A percentile compares a stretch with the other conserved stretches of the same genome.
Evolutionary conservation across 495 filamentous ascomycete genomes (phyloP).

Genomic region (Penicillium maclennaniae): DNA sequence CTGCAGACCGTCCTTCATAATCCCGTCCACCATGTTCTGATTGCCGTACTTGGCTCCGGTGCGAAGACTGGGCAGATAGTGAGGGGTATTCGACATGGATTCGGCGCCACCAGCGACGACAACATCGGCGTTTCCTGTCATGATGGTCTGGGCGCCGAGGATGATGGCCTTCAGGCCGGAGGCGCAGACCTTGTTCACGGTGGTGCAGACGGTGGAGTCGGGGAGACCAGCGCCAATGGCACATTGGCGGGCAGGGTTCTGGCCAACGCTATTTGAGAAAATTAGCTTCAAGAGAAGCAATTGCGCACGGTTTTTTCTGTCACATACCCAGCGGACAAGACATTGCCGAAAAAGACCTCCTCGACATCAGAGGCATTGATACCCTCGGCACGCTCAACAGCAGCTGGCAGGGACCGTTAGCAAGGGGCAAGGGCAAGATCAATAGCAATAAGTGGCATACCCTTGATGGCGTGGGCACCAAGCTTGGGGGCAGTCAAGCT

Average conservation of each 20-base stretch:
- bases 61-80: constrained; percentile 84
- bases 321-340: constrained; percentile 86
- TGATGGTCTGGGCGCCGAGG: constrained; percentile 92
- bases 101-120: constrained; percentile 92
- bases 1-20: constrained; percentile 86
- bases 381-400: constrained; percentile 77
- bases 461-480: constrained; percentile 87
- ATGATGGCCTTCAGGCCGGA: constrained; percentile 91
- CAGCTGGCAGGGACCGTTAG: constrained; percentile 51
- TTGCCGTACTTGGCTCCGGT: constrained; percentile 87
- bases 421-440: background rate
- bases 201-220: constrained; percentile 77
- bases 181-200: constrained; percentile 98
- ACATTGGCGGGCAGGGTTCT: constrained; percentile 94
- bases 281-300: constrained; percentile 6
- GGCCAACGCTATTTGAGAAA: constrained; percentile 66
- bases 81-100: constrained; percentile 97
- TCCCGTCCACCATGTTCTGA: constrained; percentile 78
- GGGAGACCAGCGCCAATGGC: constrained; percentile 81
- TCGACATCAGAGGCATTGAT: constrained; percentile 83
- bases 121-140: constrained; percentile 85
- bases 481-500: constrained; percentile 82
- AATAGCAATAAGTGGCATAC: constrained; percentile 40
- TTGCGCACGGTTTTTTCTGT: background rate
- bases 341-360: constrained; percentile 97